A percentile compares a stretch with the other conserved stretches of the same genome.
Conservation (phyloP, 805 yeast species). For the Metschnikowia noctiluminum region DNA sequence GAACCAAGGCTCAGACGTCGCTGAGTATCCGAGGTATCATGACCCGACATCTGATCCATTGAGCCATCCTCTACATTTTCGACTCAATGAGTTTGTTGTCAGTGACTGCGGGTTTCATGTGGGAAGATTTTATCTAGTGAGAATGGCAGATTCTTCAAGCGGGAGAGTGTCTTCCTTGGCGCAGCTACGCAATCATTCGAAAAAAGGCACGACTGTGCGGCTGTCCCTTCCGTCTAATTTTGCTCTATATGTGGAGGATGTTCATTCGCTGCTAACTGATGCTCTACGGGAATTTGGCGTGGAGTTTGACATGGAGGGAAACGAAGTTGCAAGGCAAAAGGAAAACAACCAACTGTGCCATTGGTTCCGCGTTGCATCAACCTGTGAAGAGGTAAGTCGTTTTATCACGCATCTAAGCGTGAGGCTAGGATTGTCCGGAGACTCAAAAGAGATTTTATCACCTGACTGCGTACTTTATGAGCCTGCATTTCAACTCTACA, state of each 20-base stretch:
- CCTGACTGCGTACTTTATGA: constrained; percentile 23
- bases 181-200: constrained; percentile 29
- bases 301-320: constrained; percentile 33
- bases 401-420: constrained; percentile 26
- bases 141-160: constrained; percentile 31
- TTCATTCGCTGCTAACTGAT: constrained; percentile 28
- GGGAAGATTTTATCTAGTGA: constrained; percentile 38
- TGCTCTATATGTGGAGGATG: constrained; percentile 42
- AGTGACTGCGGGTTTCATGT: constrained; percentile 41
- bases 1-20: background rate
- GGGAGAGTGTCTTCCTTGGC: constrained; percentile 38
- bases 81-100: constrained; percentile 33
- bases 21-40: constrained; percentile 20
- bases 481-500: constrained; percentile 27
- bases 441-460: constrained; percentile 10
- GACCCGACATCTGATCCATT: constrained; percentile 40
- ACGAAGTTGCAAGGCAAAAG: constrained; percentile 20
- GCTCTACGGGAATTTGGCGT: constrained; percentile 29
- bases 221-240: constrained; percentile 26
- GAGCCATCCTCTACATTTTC: constrained; percentile 28
- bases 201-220: constrained; percentile 8
- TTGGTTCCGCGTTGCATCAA: constrained; percentile 39
- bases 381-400: constrained; percentile 23
- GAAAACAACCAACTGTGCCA: constrained; percentile 13
- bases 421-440: constrained; percentile 19